Evolutionary conservation across 306 rosid species (phyloP).

Genomic region (Echinosophora koreensis): DNA sequence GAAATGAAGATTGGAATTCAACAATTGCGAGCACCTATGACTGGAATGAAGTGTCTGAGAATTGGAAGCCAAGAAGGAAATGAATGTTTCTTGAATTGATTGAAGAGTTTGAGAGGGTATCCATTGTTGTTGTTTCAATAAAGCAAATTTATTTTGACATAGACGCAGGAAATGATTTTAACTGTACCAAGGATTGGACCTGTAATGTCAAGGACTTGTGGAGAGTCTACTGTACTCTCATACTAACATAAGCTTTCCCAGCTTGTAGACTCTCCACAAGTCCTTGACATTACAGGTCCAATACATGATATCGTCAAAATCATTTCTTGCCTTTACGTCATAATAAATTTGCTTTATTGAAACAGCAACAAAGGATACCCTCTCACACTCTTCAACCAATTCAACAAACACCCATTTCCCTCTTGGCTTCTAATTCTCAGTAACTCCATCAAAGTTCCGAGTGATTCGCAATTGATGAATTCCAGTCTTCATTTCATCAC

Average conservation of each 20-base stretch:
- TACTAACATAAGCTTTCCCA: too few relatives aligned
- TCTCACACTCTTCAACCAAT: constrained; percentile 68
- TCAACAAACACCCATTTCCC: constrained; percentile 81
- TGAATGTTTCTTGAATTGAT: constrained; percentile 79
- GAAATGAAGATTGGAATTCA: constrained; percentile 56
- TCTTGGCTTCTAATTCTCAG: constrained; percentile 64
- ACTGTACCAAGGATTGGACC: constrained; percentile 71
- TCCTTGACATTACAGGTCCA: constrained; percentile 43
- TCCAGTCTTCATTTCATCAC: constrained; percentile 67
- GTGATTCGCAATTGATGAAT: constrained; percentile 59
- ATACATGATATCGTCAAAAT: constrained; percentile 66
- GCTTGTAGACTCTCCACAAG: too few relatives aligned
- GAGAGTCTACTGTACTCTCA: constrained; percentile 41
- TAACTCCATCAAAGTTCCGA: constrained; percentile 75
- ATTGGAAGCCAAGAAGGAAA: constrained; percentile 70
- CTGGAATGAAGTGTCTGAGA: constrained; percentile 68
- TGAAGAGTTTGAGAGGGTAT: constrained; percentile 60
- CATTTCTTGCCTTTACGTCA: constrained; percentile 61
- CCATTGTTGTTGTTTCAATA: constrained; percentile 60
- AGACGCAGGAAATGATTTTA: constrained; percentile 55
- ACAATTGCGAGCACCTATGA: constrained; percentile 66
- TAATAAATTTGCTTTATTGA: constrained; percentile 90
- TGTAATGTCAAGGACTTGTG: constrained; percentile 60
- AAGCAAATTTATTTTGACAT: constrained; percentile 89
- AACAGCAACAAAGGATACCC: constrained; percentile 50